These are phyloP conservation scores for Hysterangium stoloniferum DNA, from an alignment of 768 basidiomycete species.

Conservation along the genomic window DNA sequence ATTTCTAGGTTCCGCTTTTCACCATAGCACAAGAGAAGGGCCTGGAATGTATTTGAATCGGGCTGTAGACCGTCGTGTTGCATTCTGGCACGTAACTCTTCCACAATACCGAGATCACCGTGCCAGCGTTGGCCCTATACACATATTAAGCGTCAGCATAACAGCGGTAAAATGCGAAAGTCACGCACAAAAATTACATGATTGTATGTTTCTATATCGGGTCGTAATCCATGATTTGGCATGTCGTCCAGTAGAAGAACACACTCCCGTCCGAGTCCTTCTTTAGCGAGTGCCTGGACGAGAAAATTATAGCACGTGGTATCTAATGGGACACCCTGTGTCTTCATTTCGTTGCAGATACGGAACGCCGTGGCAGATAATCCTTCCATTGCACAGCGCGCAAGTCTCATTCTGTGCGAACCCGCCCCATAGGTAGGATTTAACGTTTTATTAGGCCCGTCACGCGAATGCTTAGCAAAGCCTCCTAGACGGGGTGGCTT, in stretches of 20 bases:
- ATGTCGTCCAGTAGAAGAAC: constrained; percentile 69
- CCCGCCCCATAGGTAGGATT: too few relatives aligned
- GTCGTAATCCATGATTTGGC: constrained; percentile 40
- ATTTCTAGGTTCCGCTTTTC: constrained; percentile 51
- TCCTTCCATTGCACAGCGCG: not conserved
- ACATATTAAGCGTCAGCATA: constrained; percentile 23
- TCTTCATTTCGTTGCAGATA: constrained; percentile 52
- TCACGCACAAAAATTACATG: constrained; percentile 48
- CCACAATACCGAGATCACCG: constrained; percentile 17
- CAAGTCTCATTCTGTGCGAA: not conserved
- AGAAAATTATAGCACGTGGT: constrained; percentile 49
- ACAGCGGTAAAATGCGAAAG: constrained; percentile 14
- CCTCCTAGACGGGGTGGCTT: too few relatives aligned
- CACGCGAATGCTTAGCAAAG: too few relatives aligned
- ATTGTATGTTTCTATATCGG: constrained; percentile 47
- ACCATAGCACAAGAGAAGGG: constrained; percentile 42
- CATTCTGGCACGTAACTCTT: constrained; percentile 50
- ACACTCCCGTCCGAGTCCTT: constrained; percentile 41
- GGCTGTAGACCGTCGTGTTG: constrained; percentile 37
- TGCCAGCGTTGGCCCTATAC: constrained; percentile 22
- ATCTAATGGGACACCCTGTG: constrained; percentile 43
- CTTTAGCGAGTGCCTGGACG: constrained; percentile 39
- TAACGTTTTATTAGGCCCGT: too few relatives aligned
- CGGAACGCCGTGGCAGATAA: constrained; percentile 27
- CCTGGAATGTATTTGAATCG: constrained; percentile 45